Base-by-base conservation (phyloP, 768 basidiomycete species). In the Lyophyllum decastes region DNA sequence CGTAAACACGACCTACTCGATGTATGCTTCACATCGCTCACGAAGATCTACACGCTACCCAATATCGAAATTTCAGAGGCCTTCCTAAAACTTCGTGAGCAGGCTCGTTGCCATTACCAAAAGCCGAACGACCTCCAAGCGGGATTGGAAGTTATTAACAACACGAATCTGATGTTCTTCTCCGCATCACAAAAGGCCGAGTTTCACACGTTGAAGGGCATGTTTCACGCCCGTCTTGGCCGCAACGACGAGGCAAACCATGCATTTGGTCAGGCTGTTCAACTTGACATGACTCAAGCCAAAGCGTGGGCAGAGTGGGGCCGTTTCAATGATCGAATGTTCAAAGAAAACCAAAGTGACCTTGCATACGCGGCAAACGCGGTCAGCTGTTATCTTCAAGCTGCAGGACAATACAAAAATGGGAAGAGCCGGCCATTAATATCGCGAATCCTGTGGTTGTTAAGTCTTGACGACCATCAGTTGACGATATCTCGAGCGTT, bases 21-120 rank as follows among this genome's bases (percentile, higher is more conserved):
- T 48, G 97, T 97, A 40, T 98, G 97, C 77, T 94, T 93, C 75
- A 92, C 83, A 5, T 91, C 92, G 1, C 80, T 99, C 66, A 95
- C 90, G 72, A 98, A 95, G 76, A 99, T 99, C 62, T 99, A 99
- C 73, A 95, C 94, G 0, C 79, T 99, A 19, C 97, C 97, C 21
- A 99, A 99, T 70, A 99, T 99, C 73, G 97, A 99, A 75, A 99
- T 99, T 59, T 96, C 97, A 2, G 97, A 99, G 70, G 97, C 97
- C 0, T 99, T 99, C 80, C 79, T 99, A 57, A 99, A 99, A 73
- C 85, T 99, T 27, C 88, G 97, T 48, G 97, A 99, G 72, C 97
- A 99, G 73, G 97, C 97, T 6, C 89, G 95, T 34, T 98, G 96
- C 66, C 95, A 97, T 76, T 98, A 96, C 73, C 95, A 97, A 71